Conservation (phyloP, 257 asterid species). For the Lantana camara region DNA sequence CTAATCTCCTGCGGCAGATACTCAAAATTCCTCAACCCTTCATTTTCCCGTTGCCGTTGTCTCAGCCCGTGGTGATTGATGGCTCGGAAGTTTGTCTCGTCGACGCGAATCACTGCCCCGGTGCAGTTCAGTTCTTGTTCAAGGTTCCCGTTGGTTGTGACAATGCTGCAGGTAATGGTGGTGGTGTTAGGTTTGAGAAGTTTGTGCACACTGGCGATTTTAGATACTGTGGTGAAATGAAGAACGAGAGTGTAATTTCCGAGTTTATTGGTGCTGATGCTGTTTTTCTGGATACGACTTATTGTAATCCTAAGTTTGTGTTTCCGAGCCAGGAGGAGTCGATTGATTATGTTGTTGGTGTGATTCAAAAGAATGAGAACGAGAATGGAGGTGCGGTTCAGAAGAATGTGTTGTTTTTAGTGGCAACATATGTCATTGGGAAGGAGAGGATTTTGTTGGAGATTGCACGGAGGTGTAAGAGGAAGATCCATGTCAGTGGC, state of each 20-base stretch:
- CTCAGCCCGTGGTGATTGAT: conserved; percentile 51
- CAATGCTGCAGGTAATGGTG: conserved; percentile 24
- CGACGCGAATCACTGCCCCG: conserved; percentile 97
- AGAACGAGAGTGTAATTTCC: conserved; percentile 39
- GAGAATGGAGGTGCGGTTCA: conserved; percentile 42
- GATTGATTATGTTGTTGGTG: conserved; percentile 71
- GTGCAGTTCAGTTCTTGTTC: conserved; percentile 88
- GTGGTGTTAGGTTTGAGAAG: conserved; percentile 52
- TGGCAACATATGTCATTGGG: conserved; percentile 90
- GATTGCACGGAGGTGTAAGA: conserved; percentile 74
- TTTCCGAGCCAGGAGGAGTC: conserved; percentile 91
- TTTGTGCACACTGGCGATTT: conserved; percentile 94
- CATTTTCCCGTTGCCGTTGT: conserved; percentile 53
- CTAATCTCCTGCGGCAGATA: conserved; percentile 64
- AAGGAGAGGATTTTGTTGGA: conserved; percentile 87
- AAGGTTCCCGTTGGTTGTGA: conserved; percentile 46
- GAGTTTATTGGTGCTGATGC: conserved; percentile 81
- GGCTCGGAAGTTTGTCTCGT: conserved; percentile 61
- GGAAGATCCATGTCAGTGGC: conserved; percentile 64
- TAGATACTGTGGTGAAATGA: conserved; percentile 72
- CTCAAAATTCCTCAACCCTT: conserved; percentile 59
- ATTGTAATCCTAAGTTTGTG: conserved; percentile 80
- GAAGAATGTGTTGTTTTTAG: conserved; percentile 71
- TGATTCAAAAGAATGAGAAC: conserved; percentile 52
- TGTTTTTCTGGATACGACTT: conserved; percentile 82